These are phyloP conservation scores for Scheffersomyces lignicola DNA, from an alignment of 1,139 yeast species.

Conservation along the genomic window DNA sequence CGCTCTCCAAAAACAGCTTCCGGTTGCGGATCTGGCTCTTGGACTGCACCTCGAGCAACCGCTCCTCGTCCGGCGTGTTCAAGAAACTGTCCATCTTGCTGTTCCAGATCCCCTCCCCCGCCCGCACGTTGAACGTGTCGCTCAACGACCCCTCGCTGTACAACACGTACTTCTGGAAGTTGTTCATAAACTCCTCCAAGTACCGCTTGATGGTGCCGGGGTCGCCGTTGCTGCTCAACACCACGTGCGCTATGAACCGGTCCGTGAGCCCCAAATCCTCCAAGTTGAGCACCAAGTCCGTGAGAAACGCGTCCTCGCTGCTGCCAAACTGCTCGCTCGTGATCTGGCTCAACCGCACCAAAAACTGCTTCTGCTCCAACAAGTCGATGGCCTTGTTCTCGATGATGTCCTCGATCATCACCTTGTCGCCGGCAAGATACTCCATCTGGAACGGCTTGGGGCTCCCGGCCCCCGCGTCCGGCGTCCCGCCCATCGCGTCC, in stretches of 20 bases:
- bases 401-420: constrained; percentile 8
- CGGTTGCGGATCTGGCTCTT: constrained; percentile 20
- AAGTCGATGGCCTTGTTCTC: constrained; percentile 3
- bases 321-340: neutral
- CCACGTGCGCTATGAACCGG: constrained; percentile 26
- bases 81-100: constrained; percentile 22
- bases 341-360: constrained; percentile 6
- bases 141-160: constrained; percentile 4
- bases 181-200: constrained; percentile 5
- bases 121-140: constrained; percentile 13
- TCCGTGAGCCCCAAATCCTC: constrained; percentile 25
- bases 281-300: constrained; percentile 17
- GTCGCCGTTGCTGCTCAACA: constrained; percentile 27
- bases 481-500: constrained; percentile 2
- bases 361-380: constrained; percentile 8
- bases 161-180: constrained; percentile 2
- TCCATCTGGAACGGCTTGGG: constrained; percentile 9
- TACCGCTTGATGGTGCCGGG: constrained; percentile 6
- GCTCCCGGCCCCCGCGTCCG: neutral
- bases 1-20: constrained; percentile 19
- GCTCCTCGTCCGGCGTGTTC: constrained; percentile 14
- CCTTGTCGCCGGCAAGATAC: constrained; percentile 10
- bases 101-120: constrained; percentile 30
- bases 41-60: constrained; percentile 22
- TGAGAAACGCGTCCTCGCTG: constrained; percentile 9